phyloP scores from a whole-genome alignment of 345 rosid species.

The Noccaea caerulescens region DNA sequence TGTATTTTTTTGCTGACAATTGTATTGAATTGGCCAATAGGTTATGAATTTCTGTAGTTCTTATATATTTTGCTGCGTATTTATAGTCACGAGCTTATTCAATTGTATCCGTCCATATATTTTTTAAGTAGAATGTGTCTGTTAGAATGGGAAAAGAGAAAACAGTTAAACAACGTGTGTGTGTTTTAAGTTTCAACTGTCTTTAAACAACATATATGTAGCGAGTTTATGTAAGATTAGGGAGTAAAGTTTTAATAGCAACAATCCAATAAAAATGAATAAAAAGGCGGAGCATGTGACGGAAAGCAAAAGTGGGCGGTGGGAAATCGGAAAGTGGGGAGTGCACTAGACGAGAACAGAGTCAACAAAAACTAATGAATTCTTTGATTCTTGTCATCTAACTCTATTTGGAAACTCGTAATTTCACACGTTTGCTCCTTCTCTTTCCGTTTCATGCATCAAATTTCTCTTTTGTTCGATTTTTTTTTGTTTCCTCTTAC shows the following conservation, averaged over 20 bases:
- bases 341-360: conserved; percentile 36
- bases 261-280: neutral
- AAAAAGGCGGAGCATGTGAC: conserved; percentile 30
- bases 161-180: neutral
- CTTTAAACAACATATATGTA: neutral
- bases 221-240: conserved; percentile 2
- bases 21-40: neutral
- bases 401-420: conserved; percentile 31
- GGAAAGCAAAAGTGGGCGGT: conserved; percentile 38
- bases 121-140: too few species aligned
- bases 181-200: neutral
- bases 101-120: too few species aligned
- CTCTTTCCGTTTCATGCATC: conserved; percentile 15
- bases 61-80: neutral
- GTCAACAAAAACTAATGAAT: conserved; percentile 26
- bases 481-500: neutral
- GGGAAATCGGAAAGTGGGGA: conserved; percentile 36
- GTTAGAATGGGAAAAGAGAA: too few species aligned
- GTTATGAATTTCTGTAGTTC: neutral
- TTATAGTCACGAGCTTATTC: neutral
- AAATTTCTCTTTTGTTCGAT: neutral
- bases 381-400: conserved; percentile 22
- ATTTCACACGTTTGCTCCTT: conserved; percentile 36
- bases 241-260: neutral
- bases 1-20: neutral